Base-by-base conservation (phyloP, 192 early-diverging fungal species). In the Coemansia umbellata region DNA sequence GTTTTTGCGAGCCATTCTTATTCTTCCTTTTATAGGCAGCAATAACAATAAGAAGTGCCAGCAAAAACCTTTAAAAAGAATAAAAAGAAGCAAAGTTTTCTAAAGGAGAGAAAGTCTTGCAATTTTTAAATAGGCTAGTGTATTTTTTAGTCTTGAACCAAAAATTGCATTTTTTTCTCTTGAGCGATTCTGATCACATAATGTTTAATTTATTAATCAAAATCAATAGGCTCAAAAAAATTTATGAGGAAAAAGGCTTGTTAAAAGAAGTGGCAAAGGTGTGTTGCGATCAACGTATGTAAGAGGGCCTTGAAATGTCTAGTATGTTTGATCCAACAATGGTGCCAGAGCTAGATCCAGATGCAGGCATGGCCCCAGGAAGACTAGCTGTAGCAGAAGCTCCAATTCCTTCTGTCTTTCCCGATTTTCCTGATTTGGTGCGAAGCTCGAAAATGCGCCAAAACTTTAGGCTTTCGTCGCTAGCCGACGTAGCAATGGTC, bases 381-480 rank as follows among this genome's bases (percentile, higher is more conserved):
- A 23, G 37, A 10, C 24, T 21, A 27, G 49, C 50, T 14, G 39
- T 24, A 5, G 36, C 53, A 10, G 35, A 10, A 4, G 52, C 30
- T 1, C 49, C 40, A 19, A 27, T 33, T 8, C 27, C n/a, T 10
- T 43, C 47, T 18, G 37, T 50, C 50, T 65, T 73, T 37, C 37
- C 32, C 10, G 53, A 30, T 36, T 61, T 68, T 23, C 43, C 43
- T 0, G 71, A 47, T 42, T 74, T 74, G 8, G 60, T 50, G 50
- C 71, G 73, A 1, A 64, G 30, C 48, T 90, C 85, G 74, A 93
- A 98, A 27, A 96, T 66, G 49, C 82, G 87, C 96, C 96, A 99
- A 69, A 99, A 96, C 58, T 95, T 89, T 42, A 99, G 69, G 27
- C 90, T 95, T 51, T 95, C 91, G 67, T 99, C 96, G 41, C 89